Evolutionary conservation across 148 eudicot genomes (phyloP), one percentile per base, ranked within the genome.

Genomic region (Dianthus caryophyllus): DNA sequence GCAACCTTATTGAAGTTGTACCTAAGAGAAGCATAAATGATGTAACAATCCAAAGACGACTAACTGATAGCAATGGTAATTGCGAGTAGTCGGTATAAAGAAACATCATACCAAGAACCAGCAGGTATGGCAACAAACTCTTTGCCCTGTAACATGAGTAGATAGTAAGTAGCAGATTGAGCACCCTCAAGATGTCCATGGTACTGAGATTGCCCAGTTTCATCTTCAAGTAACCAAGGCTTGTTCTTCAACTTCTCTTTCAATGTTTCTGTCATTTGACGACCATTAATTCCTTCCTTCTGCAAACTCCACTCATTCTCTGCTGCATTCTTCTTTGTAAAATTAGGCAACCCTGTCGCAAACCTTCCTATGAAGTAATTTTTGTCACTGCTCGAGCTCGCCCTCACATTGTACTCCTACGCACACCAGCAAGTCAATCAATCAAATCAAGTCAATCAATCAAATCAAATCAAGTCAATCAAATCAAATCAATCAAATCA

Each of bases 181-280:
- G 88, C 76, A 52, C 97, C 97, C 84, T 93, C 95, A 31, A 83
- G 84, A 31, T 72, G 87, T 63, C 98, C 98, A 66, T 84, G 92
- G 73, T 74, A 93, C 79, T 90, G 96, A 49, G 74, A 83, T 69
- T 88, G 96, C 39, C 96, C 89, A 9, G 89, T 81, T 82, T 90
- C 92, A 84, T 93, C 96, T 79, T 90, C 98, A 84, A 93, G 78
- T 58, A 86, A 70, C 98, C 98, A 93, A 52, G 98, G 98, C 76
- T 81, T 90, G 75, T 93, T 93, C 92, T 90, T 93, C 84, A 62
- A 86, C 70, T 83, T 89, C 79, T 93, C 97, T 96, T 83, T 75
- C 72, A 84, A 70, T 29, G 84, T 30, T 61, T 86, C 89, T 38
- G 85, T 77, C 38, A 88, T 52, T 60, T 84, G 92, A 61, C 96